These are phyloP conservation scores for Anthracocystis panici-leucophaei DNA, from an alignment of 1,284 basidiomycete species.

Conservation along the genomic window DNA sequence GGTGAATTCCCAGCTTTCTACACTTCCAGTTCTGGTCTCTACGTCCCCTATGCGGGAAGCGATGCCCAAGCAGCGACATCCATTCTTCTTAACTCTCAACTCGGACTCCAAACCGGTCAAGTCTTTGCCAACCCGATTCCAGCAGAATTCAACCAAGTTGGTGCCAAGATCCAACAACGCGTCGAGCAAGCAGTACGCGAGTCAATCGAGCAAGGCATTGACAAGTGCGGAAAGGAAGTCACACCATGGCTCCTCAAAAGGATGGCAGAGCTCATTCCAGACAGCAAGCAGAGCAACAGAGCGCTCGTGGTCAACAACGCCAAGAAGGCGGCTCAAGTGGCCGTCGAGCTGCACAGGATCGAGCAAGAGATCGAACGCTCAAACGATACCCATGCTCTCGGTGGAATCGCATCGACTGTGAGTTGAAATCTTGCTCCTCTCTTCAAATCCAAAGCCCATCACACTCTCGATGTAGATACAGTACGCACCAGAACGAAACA, in stretches of 20 bases:
- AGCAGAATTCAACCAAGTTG: slow-evolving; percentile 77
- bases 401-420: slow-evolving; percentile 30
- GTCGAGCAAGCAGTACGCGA: slow-evolving; percentile 89
- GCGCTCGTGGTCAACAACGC: slow-evolving; percentile 94
- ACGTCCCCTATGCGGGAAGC: slow-evolving; percentile 73
- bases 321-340: slow-evolving; percentile 83
- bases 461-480: slow-evolving; percentile 26
- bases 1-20: slow-evolving; percentile 92
- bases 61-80: slow-evolving; percentile 42
- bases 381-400: slow-evolving; percentile 29
- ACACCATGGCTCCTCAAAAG: slow-evolving; percentile 94
- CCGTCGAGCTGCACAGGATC: slow-evolving; percentile 80
- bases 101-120: slow-evolving; percentile 57
- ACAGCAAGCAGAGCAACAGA: slow-evolving; percentile 77
- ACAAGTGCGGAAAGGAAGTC: slow-evolving; percentile 85
- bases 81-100: slow-evolving; percentile 78
- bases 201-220: slow-evolving; percentile 83
- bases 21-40: slow-evolving; percentile 82
- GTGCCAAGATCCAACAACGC: slow-evolving; percentile 79
- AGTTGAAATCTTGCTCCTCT: slow-evolving; percentile 13
- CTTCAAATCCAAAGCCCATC: neutral
- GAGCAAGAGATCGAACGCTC: slow-evolving; percentile 35
- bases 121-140: slow-evolving; percentile 94
- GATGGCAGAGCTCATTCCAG: slow-evolving; percentile 83
- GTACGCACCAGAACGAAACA: neutral